Percentiles rank a stretch among this genome's conserved stretches.
These are phyloP conservation scores for Mycosphaerella sp. DNA, from an alignment of 2,329 filamentous ascomycete genomes.

Conservation along the genomic window DNA sequence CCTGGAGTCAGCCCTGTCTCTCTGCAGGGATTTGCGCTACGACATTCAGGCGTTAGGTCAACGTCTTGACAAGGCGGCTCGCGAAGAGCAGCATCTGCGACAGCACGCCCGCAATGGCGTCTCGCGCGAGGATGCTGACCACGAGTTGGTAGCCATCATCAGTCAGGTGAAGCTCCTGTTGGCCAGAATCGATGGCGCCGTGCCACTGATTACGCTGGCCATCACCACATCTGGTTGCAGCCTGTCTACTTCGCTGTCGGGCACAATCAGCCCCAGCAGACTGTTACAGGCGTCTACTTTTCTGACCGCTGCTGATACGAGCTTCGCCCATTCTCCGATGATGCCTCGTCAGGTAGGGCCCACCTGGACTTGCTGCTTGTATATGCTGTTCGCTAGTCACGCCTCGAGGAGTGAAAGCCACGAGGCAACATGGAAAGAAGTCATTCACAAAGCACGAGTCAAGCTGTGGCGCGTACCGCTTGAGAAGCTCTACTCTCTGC, in stretches of 20 bases:
- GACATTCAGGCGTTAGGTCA: conserved; percentile 76
- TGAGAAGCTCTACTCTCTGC: conserved; percentile 45
- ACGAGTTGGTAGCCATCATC: conserved; percentile 64
- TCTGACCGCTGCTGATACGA: conserved; percentile 76
- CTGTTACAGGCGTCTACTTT: conserved; percentile 89
- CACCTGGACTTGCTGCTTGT: conserved; percentile 77
- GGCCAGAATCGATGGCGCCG: conserved; percentile 76
- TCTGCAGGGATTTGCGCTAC: conserved; percentile 75
- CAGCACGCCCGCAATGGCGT: conserved; percentile 42
- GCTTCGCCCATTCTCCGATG: conserved; percentile 61
- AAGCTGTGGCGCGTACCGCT: conserved; percentile 68
- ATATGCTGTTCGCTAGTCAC: conserved; percentile 90
- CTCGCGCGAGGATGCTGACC: conserved; percentile 51
- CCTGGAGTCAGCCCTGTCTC: conserved; percentile 74
- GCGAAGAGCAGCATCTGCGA: conserved; percentile 51
- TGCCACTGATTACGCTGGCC: conserved; percentile 85
- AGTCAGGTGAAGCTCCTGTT: conserved; percentile 69
- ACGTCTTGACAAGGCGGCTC: conserved; percentile 63
- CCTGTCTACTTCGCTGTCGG: conserved; percentile 69
- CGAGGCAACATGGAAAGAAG: conserved; percentile 85
- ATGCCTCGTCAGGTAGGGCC: conserved; percentile 76
- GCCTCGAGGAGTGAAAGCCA: conserved; percentile 51
- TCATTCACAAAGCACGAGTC: conserved; percentile 84
- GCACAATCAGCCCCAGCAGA: conserved; percentile 81
- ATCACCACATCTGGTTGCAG: conserved; percentile 91